Percentiles rank a stretch among this genome's conserved stretches.
Conservation (phyloP, 495 filamentous ascomycete species). For the Neurospora sp. region DNA sequence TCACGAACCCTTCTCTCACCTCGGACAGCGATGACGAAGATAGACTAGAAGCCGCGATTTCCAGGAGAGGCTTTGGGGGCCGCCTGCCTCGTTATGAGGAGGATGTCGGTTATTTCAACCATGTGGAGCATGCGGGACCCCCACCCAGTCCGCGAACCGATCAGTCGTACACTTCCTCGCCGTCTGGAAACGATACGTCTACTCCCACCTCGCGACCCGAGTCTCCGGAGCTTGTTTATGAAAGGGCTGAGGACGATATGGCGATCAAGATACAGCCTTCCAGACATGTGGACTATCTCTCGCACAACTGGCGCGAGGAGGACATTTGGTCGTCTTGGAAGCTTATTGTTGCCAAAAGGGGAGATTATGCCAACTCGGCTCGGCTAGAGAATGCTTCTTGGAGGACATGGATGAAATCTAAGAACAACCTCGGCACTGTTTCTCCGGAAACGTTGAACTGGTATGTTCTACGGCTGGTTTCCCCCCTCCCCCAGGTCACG, state of each 20-base stretch:
- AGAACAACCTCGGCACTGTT: conserved; percentile 73
- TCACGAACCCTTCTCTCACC: conserved; percentile 53
- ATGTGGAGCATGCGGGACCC: conserved; percentile 38
- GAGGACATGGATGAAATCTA: conserved; percentile 93
- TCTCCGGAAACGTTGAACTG: conserved; percentile 86
- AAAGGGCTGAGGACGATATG: conserved; percentile 71
- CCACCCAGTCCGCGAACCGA: conserved; percentile 32
- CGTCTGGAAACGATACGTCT: conserved; percentile 33
- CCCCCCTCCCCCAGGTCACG: not conserved
- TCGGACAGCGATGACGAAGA: conserved; percentile 40
- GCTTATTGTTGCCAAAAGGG: conserved; percentile 70
- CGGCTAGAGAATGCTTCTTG: conserved; percentile 94
- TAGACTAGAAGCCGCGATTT: conserved; percentile 18
- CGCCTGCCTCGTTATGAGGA: conserved; percentile 48
- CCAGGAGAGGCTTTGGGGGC: conserved; percentile 41
- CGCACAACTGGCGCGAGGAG: conserved; percentile 90
- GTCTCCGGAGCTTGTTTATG: conserved; percentile 27
- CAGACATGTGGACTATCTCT: conserved; percentile 91
- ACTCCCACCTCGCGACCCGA: conserved; percentile 37
- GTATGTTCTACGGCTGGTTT: conserved; percentile 36
- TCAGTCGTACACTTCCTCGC: conserved; percentile 36
- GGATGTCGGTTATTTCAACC: conserved; percentile 35
- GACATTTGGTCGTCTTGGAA: conserved; percentile 98
- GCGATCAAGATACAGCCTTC: conserved; percentile 69
- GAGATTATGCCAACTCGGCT: conserved; percentile 67